Conservation (phyloP, 148 eudicot species). For the Vaccinium macrocarpon region DNA sequence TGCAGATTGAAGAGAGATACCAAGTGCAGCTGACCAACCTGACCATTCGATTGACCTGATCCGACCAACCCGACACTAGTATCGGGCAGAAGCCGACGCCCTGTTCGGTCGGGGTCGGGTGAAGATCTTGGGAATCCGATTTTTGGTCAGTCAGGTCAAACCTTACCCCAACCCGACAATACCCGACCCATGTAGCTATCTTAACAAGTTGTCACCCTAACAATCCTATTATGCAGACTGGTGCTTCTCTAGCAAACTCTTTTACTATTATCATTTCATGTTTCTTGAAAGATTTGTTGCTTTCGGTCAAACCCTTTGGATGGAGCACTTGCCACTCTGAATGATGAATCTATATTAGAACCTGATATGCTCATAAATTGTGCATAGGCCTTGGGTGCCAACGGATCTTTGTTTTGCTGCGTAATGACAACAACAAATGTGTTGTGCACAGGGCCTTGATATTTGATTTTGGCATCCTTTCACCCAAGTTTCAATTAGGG, state of each 20-base stretch:
- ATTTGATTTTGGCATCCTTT: background rate
- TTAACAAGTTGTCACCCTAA: background rate
- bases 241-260: background rate
- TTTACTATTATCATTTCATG: background rate
- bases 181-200: background rate
- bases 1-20: too few species aligned
- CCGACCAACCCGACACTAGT: too few species aligned
- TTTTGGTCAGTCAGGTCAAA: too few species aligned
- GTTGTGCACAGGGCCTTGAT: background rate
- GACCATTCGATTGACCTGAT: too few species aligned
- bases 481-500: background rate
- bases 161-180: too few species aligned
- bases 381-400: background rate
- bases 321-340: background rate
- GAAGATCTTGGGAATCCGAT: too few species aligned
- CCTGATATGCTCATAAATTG: background rate
- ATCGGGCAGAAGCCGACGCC: too few species aligned
- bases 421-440: background rate
- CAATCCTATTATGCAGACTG: background rate
- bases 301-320: background rate
- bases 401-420: background rate
- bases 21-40: too few species aligned
- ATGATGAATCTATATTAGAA: background rate
- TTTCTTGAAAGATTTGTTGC: background rate
- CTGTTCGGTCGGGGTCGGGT: too few species aligned